Evolutionary conservation across 2,329 filamentous ascomycete genomes (phyloP).

Genomic region (Chaetomiaceae sp.): DNA sequence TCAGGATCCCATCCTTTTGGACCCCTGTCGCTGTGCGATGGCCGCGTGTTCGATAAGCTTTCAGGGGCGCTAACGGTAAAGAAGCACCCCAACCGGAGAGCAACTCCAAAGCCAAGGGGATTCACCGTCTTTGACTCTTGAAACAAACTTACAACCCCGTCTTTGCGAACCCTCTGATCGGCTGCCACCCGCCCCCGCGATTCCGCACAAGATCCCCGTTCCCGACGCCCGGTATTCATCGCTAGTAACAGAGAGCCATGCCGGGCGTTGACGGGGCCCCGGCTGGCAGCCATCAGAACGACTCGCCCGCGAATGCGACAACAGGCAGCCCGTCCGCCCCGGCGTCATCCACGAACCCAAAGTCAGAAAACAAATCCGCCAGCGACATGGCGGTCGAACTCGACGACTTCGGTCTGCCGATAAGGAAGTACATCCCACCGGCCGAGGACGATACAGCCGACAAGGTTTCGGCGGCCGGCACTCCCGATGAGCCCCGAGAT

Average conservation of each 20-base stretch:
- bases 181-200: background rate
- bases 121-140: background rate
- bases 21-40: too few relatives aligned
- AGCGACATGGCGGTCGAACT: constrained; percentile 38
- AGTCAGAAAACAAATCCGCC: constrained; percentile 2
- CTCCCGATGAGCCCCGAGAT: background rate
- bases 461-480: background rate
- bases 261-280: constrained; percentile 20
- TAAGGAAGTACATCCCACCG: constrained; percentile 41
- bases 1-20: too few relatives aligned
- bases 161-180: background rate
- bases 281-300: constrained; percentile 19
- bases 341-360: background rate
- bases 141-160: background rate
- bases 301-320: constrained; percentile 9
- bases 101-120: background rate
- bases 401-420: constrained; percentile 69
- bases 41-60: background rate
- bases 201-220: background rate
- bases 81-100: constrained; percentile 3
- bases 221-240: background rate
- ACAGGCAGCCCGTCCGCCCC: constrained; percentile 7
- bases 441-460: background rate
- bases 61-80: background rate
- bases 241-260: constrained; percentile 18